Percentiles rank a stretch among this genome's conserved stretches.
These are phyloP conservation scores for Diplotaxis tenuifolia DNA, from an alignment of 345 rosid species.

Conservation along the genomic window DNA sequence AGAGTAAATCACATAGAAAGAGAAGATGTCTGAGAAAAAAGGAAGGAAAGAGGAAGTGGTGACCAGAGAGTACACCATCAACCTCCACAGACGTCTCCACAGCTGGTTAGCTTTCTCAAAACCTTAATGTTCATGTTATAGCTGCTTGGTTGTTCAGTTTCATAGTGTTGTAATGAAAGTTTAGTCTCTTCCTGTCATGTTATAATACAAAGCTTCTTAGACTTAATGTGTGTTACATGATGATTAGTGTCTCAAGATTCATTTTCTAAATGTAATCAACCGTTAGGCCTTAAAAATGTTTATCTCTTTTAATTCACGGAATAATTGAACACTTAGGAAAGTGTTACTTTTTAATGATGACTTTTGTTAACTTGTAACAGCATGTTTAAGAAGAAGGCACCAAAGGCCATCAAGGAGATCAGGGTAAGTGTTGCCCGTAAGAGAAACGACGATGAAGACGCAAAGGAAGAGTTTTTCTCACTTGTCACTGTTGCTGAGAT, in stretches of 20 bases:
- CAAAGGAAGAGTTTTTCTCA: conserved; percentile 78
- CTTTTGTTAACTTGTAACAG: conserved; percentile 23
- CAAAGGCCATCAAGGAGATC: conserved; percentile 80
- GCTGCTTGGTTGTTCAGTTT: not conserved
- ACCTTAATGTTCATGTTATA: not conserved
- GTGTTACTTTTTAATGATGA: not conserved
- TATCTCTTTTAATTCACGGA: too few species aligned
- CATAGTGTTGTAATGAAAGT: not conserved
- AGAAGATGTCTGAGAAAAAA: conserved; percentile 55
- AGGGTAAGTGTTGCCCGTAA: conserved; percentile 72
- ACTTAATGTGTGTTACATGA: not conserved
- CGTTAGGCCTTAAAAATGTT: not conserved
- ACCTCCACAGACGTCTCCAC: conserved; percentile 68
- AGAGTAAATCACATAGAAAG: conserved; percentile 1
- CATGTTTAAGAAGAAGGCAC: conserved; percentile 91
- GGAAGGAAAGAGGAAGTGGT: conserved; percentile 68
- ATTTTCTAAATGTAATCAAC: not conserved
- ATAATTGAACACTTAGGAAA: not conserved
- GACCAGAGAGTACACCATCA: conserved; percentile 66
- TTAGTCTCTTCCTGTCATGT: not conserved
- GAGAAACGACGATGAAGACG: conserved; percentile 86
- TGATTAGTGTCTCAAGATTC: not conserved
- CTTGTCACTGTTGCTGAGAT: conserved; percentile 64
- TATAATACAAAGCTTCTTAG: not conserved
- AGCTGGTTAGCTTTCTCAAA: conserved; percentile 43